These are phyloP conservation scores for Schizochytrium sp. DNA, from an alignment of 108 stramenopile genomes.

Conservation along the genomic window DNA sequence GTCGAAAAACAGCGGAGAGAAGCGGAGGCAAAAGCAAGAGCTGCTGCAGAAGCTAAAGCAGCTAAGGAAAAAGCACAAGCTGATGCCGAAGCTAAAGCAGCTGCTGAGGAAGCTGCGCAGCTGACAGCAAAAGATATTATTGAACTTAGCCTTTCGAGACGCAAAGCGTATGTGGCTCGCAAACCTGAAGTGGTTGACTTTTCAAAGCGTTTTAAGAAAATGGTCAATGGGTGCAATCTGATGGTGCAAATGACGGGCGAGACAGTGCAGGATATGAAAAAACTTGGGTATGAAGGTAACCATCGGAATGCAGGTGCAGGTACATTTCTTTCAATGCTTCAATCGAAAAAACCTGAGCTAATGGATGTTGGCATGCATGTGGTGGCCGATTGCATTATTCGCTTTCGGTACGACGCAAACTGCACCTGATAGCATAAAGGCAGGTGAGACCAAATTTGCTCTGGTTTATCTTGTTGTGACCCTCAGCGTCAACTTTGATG, in stretches of 20 bases:
- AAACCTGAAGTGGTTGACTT: background rate
- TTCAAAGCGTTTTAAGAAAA: conserved; percentile 35
- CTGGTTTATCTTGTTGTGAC: conserved; percentile 50
- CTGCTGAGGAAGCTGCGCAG: conserved; percentile 39
- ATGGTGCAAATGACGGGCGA: conserved; percentile 59
- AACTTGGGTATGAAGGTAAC: conserved; percentile 34
- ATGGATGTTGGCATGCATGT: conserved; percentile 58
- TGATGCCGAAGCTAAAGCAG: background rate
- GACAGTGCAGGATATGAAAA: conserved; percentile 33
- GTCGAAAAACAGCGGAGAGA: too few species aligned
- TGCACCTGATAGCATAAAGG: conserved; percentile 45
- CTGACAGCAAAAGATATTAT: background rate
- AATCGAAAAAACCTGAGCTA: conserved; percentile 29
- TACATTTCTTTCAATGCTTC: background rate
- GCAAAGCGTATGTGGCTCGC: background rate
- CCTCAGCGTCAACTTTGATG: conserved; percentile 55
- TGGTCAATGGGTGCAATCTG: conserved; percentile 54
- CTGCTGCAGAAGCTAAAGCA: background rate
- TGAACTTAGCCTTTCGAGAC: background rate
- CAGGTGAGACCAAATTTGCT: conserved; percentile 49
- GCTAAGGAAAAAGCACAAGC: conserved; percentile 18
- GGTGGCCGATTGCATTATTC: conserved; percentile 35
- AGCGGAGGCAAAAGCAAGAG: background rate
- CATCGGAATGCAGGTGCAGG: conserved; percentile 14
- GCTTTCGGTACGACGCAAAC: conserved; percentile 48